A percentile compares a stretch with the other conserved stretches of the same genome.
These are phyloP conservation scores for Cyclotella atomus DNA, from an alignment of 108 stramenopile genomes.

Conservation along the genomic window DNA sequence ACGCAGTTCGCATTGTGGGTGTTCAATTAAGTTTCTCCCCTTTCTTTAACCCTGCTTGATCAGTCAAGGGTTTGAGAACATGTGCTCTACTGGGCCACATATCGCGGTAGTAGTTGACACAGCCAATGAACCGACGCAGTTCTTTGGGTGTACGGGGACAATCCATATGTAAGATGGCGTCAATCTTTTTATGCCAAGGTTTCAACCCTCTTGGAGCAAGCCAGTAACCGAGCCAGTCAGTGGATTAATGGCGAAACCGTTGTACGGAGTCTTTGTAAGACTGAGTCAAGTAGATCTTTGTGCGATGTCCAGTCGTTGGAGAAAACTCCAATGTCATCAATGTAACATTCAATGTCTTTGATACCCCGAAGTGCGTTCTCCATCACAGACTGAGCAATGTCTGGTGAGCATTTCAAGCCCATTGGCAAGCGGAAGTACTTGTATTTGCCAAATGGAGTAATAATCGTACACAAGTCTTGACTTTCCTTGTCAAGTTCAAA, in stretches of 20 bases:
- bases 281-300: slow-evolving; percentile 7
- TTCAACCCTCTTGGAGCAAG: slow-evolving; percentile 43
- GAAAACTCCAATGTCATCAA: slow-evolving; percentile 59
- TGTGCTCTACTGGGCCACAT: slow-evolving; percentile 56
- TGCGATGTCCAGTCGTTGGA: slow-evolving; percentile 43
- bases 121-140: slow-evolving; percentile 49
- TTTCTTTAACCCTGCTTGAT: slow-evolving; percentile 1
- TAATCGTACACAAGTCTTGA: slow-evolving; percentile 25
- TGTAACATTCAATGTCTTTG: slow-evolving; percentile 43
- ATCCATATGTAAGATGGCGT: slow-evolving; percentile 44
- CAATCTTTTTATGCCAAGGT: slow-evolving; percentile 49
- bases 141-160: slow-evolving; percentile 33
- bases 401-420: slow-evolving; percentile 55
- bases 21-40: slow-evolving; percentile 8
- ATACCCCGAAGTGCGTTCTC: slow-evolving; percentile 32
- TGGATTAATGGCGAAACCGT: slow-evolving; percentile 44
- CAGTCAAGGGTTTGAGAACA: slow-evolving; percentile 45
- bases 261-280: slow-evolving; percentile 18
- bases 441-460: slow-evolving; percentile 55
- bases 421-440: slow-evolving; percentile 51
- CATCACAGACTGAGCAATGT: slow-evolving; percentile 56
- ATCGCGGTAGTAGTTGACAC: slow-evolving; percentile 45
- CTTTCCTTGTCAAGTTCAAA: slow-evolving; percentile 41
- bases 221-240: slow-evolving; percentile 49
- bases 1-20: slow-evolving; percentile 20